Evolutionary conservation across 345 rosid species (phyloP).

Genomic region (Luvunga scandens): DNA sequence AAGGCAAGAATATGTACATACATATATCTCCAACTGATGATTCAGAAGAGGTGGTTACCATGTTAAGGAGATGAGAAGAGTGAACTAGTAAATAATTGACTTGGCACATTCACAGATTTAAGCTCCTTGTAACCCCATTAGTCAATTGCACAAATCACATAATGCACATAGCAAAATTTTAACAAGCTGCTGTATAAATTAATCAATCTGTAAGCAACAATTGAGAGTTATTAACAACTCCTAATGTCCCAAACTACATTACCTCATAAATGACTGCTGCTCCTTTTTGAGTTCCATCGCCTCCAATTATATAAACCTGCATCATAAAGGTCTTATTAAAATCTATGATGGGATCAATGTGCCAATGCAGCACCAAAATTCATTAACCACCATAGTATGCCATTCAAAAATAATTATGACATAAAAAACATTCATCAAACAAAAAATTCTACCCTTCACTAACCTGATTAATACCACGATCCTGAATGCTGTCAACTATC

Average conservation of each 20-base stretch:
- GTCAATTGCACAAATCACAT: neutral
- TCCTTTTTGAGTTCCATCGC: slow-evolving; percentile 93
- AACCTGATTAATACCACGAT: slow-evolving; percentile 90
- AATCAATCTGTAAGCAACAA: neutral
- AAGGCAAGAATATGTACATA: neutral
- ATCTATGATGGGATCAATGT: neutral
- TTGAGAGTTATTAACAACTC: neutral
- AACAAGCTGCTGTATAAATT: neutral
- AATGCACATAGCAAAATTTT: neutral
- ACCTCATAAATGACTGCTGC: slow-evolving; percentile 83
- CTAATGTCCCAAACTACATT: slow-evolving; percentile 5
- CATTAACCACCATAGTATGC: neutral
- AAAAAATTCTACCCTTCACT: slow-evolving; percentile 3
- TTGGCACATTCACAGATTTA: neutral
- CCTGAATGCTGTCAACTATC: slow-evolving; percentile 95
- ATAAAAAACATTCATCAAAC: neutral
- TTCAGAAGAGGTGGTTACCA: neutral
- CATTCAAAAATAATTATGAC: neutral
- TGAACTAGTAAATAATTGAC: neutral
- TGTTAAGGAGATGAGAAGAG: neutral
- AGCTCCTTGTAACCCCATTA: neutral
- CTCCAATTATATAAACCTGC: slow-evolving; percentile 84
- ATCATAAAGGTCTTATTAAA: slow-evolving; percentile 16
- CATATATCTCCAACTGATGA: neutral
- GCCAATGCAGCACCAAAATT: neutral